phyloP scores from a whole-genome alignment of 352 stramenopile genomes.

The Aphanomyces astaci region DNA sequence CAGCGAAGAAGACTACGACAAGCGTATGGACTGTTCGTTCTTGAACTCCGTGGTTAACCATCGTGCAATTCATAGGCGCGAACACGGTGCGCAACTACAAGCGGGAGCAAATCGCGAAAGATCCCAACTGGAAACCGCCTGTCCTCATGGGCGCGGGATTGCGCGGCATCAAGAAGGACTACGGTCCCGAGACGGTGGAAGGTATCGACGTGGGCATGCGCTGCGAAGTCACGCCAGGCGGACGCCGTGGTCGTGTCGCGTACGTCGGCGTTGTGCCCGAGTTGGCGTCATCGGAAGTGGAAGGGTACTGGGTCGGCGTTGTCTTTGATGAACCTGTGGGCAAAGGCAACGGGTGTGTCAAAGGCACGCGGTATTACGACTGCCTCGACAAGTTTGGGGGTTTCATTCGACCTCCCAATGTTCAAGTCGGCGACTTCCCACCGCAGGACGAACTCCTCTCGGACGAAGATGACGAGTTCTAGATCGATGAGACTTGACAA shows the following conservation, averaged over 20 bases:
- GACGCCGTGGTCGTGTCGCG: constrained; percentile 85
- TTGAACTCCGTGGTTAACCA: not conserved
- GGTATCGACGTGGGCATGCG: constrained; percentile 87
- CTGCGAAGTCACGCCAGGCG: constrained; percentile 96
- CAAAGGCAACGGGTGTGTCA: constrained; percentile 88
- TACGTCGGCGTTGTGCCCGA: constrained; percentile 91
- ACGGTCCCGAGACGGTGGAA: constrained; percentile 60
- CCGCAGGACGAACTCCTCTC: constrained; percentile 66
- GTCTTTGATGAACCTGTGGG: constrained; percentile 95
- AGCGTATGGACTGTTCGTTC: constrained; percentile 47
- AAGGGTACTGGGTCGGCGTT: constrained; percentile 93
- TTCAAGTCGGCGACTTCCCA: constrained; percentile 90
- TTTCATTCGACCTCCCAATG: constrained; percentile 93
- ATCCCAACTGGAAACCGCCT: constrained; percentile 92
- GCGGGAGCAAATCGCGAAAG: constrained; percentile 90
- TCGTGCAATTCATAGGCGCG: constrained; percentile 44
- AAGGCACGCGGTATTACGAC: constrained; percentile 89
- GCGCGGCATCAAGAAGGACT: constrained; percentile 23
- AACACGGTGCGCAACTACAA: constrained; percentile 97
- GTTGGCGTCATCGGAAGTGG: constrained; percentile 36
- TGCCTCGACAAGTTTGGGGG: constrained; percentile 87
- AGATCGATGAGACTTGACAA: not conserved
- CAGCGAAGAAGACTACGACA: constrained; percentile 97
- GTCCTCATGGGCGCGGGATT: constrained; percentile 33
- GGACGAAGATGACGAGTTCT: constrained; percentile 61